These are phyloP conservation scores for Logfia minima DNA, from an alignment of 129 eudicot genomes.

Conservation along the genomic window DNA sequence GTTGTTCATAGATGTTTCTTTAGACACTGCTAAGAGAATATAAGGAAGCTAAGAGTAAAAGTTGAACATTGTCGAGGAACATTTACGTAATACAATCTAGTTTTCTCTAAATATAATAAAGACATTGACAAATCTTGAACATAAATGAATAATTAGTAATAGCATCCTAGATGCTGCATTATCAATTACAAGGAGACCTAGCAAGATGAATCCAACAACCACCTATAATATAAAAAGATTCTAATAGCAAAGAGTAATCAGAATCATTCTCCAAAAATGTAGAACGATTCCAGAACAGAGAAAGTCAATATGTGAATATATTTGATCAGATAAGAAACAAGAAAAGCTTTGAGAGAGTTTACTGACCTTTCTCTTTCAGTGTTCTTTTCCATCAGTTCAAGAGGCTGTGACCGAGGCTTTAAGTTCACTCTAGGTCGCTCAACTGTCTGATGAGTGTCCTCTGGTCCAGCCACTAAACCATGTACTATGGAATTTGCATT, in stretches of 20 bases:
- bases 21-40: not conserved
- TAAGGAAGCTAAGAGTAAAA: not conserved
- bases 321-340: not conserved
- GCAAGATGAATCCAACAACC: too few species aligned
- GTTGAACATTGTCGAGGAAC: not conserved
- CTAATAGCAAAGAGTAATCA: not conserved
- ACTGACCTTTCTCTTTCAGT: slow-evolving; percentile 57
- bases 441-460: slow-evolving; percentile 36
- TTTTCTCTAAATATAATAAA: not conserved
- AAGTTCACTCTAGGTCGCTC: slow-evolving; percentile 79
- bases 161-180: not conserved
- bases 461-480: slow-evolving; percentile 34
- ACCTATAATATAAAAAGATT: not conserved
- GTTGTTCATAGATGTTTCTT: not conserved
- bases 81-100: not conserved
- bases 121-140: not conserved
- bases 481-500: slow-evolving; percentile 28
- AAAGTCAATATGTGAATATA: not conserved
- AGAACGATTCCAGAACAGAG: not conserved
- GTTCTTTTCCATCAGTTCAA: slow-evolving; percentile 53
- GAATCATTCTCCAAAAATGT: not conserved
- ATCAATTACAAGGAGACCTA: too few species aligned
- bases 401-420: slow-evolving; percentile 72
- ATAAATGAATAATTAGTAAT: not conserved
- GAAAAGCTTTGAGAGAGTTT: not conserved